Evolutionary conservation across 345 rosid genomes (phyloP), one percentile per base, ranked within the genome.

Genomic region (Cardamine occulta): DNA sequence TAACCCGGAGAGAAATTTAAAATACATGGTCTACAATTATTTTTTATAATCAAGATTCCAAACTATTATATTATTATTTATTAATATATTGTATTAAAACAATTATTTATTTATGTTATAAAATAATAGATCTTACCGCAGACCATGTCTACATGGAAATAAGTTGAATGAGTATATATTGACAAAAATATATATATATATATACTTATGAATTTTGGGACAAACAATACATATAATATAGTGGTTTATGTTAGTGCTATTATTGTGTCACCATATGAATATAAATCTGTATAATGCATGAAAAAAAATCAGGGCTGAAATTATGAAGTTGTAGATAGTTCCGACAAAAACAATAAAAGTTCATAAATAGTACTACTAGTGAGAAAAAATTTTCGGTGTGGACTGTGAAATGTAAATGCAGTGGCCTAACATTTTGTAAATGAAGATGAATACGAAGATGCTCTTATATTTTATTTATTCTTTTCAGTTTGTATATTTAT

Each of bases 291-390:
- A 5, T 15, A 44, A 6, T 44, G 49, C 7, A 44, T 44, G 49
- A 6, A 44, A 44, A 44, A 42, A 14, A 4, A 42, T 44, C 49
- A 44, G 49, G 51, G 31, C 5, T 10, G 3, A 18, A 64, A 47
- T 18, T 32, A 74, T 48, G 31, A 34, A 66, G 58, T 66, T 34
- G 49, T 48, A 48, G 53, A 59, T 10, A 15, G 24, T 21, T 57
- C 72, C 40, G 72, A 74, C 66, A 74, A 11, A 56, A n/a, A 40
- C 13, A 67, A 48, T 66, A 48, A 49, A 74, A 57, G 66, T 66
- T 58, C 65, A 58, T 65, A 67, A 75, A 35, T 74, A 58, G 40
- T 74, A 66, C 65, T 57, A 44, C 18, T 11, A 4, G 52, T 37
- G 68, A 58, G 54, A 58, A 75, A 75, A 35, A 24, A 6, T 47